phyloP scores from a whole-genome alignment of 2,329 filamentous ascomycete genomes.

The Stagonosporopsis rhizophila region DNA sequence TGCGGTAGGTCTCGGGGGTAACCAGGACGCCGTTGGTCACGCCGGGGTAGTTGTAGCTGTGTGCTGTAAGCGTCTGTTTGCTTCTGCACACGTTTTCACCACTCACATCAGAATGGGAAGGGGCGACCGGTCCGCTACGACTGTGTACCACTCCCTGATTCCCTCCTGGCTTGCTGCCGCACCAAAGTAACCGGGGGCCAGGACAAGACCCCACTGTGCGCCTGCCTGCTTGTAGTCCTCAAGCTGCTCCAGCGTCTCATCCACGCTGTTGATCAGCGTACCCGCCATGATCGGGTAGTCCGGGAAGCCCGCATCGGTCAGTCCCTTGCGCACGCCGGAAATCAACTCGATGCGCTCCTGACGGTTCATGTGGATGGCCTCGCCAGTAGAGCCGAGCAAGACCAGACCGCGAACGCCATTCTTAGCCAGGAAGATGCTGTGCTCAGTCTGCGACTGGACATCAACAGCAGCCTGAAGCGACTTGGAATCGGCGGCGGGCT shows the following conservation, averaged over 20 bases:
- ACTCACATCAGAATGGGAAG: constrained; percentile 67
- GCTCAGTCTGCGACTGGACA: constrained; percentile 63
- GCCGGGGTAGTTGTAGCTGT: constrained; percentile 69
- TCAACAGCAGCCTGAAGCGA: constrained; percentile 62
- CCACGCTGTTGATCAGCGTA: constrained; percentile 67
- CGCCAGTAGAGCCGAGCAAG: constrained; percentile 69
- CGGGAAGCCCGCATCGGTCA: constrained; percentile 63
- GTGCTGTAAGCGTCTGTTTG: constrained; percentile 15
- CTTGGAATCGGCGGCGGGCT: constrained; percentile 55
- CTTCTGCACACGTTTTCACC: neutral
- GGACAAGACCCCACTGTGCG: constrained; percentile 67
- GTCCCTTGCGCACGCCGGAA: constrained; percentile 61
- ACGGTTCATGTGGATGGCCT: constrained; percentile 67
- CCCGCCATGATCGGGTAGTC: constrained; percentile 69
- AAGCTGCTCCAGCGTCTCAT: constrained; percentile 67
- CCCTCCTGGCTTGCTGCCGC: constrained; percentile 64
- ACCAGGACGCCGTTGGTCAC: constrained; percentile 71
- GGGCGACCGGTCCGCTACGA: constrained; percentile 66
- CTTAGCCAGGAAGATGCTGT: constrained; percentile 66
- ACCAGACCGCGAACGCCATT: constrained; percentile 68
- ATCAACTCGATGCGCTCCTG: constrained; percentile 64
- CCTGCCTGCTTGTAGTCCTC: constrained; percentile 64
- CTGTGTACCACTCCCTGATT: constrained; percentile 66
- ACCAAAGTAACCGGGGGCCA: constrained; percentile 72
- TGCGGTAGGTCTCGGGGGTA: constrained; percentile 63